Conservation (phyloP, 2,329 filamentous ascomycete genomes). For the Neurospora sp. region DNA sequence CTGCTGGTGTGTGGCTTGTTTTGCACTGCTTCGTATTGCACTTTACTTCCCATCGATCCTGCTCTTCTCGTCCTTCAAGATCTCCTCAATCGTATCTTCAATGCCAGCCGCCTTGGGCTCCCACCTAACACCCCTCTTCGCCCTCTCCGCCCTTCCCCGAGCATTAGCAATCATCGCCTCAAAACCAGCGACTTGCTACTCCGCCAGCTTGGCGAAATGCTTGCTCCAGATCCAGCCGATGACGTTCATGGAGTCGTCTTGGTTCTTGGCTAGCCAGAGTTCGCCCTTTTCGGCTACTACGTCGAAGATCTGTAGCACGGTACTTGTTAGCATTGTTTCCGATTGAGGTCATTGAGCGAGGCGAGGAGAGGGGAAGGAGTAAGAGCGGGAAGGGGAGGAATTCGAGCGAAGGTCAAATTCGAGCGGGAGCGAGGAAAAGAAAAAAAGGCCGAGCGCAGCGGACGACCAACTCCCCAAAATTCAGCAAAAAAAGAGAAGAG, state of each 20-base stretch:
- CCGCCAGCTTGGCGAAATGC: constrained; percentile 70
- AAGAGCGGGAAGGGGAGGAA: too few species aligned
- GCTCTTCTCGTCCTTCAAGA: too few species aligned
- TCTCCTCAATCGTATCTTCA: too few species aligned
- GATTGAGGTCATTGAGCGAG: too few species aligned
- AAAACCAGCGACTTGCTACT: constrained; percentile 22
- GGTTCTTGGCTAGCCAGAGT: constrained; percentile 94
- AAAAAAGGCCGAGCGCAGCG: neutral
- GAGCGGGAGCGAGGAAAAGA: neutral
- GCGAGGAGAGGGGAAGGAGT: too few species aligned
- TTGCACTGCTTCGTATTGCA: too few species aligned
- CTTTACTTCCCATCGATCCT: too few species aligned
- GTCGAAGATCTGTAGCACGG: constrained; percentile 58
- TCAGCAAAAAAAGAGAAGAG: neutral
- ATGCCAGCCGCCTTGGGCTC: too few species aligned
- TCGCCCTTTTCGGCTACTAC: constrained; percentile 95
- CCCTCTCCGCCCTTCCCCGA: neutral
- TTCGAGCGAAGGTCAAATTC: neutral
- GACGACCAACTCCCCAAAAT: neutral
- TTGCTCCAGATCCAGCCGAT: constrained; percentile 99
- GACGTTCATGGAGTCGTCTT: constrained; percentile 70
- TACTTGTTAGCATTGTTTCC: neutral
- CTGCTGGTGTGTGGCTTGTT: too few species aligned
- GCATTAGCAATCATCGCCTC: neutral
- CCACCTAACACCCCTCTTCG: too few species aligned